Conservation (phyloP, 1,284 basidiomycete genomes). For the Cutaneotrichosporon daszewskae region DNA sequence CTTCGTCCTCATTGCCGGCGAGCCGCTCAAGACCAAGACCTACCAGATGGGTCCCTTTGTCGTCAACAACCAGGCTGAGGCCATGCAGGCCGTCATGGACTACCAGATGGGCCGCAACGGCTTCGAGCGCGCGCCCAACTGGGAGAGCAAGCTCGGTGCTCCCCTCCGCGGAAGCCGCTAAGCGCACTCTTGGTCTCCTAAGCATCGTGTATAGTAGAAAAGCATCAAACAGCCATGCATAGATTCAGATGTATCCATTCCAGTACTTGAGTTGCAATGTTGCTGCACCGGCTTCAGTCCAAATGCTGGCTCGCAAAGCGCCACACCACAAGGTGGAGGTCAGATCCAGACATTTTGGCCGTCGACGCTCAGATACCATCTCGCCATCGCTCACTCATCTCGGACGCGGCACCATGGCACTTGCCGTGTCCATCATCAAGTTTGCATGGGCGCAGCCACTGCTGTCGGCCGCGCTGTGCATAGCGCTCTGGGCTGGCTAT, state of each 20-base stretch:
- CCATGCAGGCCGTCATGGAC: constrained; percentile 74
- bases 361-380: no score
- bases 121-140: constrained; percentile 81
- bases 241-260: background rate
- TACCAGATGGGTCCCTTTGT: constrained; percentile 60
- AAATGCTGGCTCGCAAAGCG: no score
- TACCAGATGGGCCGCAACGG: constrained; percentile 76
- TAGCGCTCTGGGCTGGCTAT: background rate
- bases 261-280: no score
- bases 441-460: background rate
- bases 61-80: constrained; percentile 72
- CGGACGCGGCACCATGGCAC: background rate
- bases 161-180: constrained; percentile 4
- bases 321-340: no score
- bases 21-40: constrained; percentile 83
- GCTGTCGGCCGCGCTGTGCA: background rate
- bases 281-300: no score
- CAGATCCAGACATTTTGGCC: no score
- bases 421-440: background rate
- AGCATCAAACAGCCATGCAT: no score
- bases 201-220: constrained; percentile 4
- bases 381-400: no score
- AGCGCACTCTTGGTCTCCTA: no score
- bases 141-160: constrained; percentile 74
- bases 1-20: constrained; percentile 73